Evolutionary conservation across 768 basidiomycete genomes (phyloP).

Genomic region (Mycena albidolilacea): DNA sequence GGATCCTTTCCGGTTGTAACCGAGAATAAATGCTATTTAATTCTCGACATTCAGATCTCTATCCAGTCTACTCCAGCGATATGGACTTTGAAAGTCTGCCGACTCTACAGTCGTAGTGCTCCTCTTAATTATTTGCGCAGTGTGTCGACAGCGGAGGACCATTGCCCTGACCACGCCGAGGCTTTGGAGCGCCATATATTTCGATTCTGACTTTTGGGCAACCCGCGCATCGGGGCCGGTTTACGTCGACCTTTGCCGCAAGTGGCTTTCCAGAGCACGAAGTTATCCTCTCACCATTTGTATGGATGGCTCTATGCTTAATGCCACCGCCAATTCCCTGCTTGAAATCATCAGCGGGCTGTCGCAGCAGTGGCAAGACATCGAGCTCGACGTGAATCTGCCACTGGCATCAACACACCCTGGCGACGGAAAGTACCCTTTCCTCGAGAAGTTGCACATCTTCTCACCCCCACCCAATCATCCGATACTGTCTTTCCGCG

Average conservation of each 20-base stretch:
- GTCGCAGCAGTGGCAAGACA: not conserved
- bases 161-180: not conserved
- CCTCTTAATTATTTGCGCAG: not conserved
- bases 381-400: not conserved
- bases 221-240: no score
- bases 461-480: not conserved
- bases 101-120: not conserved
- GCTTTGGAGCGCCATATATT: not conserved
- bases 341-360: not conserved
- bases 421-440: not conserved
- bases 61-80: not conserved
- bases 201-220: not conserved
- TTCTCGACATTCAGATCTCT: conserved; percentile 6
- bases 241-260: not conserved
- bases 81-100: not conserved
- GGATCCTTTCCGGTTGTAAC: conserved; percentile 8
- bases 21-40: not conserved
- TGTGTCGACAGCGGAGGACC: not conserved
- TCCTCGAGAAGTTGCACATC: conserved; percentile 12
- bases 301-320: not conserved
- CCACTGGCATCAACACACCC: not conserved
- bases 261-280: not conserved
- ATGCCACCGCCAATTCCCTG: not conserved
- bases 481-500: not conserved
- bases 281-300: not conserved